Evolutionary conservation across 345 rosid species (phyloP).

Genomic region (Boechera retrofracta): DNA sequence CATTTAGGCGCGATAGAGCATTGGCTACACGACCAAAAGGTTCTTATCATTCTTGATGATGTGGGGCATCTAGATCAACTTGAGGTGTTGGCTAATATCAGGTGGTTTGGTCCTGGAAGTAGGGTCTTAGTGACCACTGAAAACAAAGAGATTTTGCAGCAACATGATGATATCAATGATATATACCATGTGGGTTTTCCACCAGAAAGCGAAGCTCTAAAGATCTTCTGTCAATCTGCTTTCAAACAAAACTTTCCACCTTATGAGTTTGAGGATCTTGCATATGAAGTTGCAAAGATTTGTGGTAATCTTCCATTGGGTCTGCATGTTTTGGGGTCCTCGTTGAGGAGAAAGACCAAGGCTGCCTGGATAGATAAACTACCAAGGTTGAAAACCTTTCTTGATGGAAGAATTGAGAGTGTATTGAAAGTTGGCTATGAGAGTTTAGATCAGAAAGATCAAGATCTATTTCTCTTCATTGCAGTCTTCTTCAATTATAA

Average conservation of each 20-base stretch:
- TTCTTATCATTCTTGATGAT: slow-evolving; percentile 10
- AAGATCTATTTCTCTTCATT: slow-evolving; percentile 39
- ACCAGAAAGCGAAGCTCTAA: background rate
- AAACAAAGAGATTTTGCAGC: background rate
- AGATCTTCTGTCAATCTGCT: background rate
- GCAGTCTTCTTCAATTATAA: background rate
- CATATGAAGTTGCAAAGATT: background rate
- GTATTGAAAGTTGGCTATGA: slow-evolving; percentile 35
- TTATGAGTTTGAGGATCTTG: slow-evolving; percentile 49
- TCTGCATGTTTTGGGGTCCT: background rate
- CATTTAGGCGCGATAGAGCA: background rate
- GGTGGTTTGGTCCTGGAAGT: background rate
- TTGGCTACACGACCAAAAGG: background rate
- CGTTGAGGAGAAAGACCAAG: background rate
- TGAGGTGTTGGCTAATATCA: background rate
- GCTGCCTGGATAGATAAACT: background rate
- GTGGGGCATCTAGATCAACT: background rate
- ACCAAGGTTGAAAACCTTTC: background rate
- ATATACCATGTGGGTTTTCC: background rate
- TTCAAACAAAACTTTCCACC: background rate
- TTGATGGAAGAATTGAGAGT: slow-evolving; percentile 12
- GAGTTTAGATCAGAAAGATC: slow-evolving; percentile 30
- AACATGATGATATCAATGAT: background rate
- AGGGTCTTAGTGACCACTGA: background rate
- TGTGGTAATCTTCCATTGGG: background rate